Evolutionary conservation across 1,284 basidiomycete genomes (phyloP).

Genomic region (Sporisorium scitamineum): DNA sequence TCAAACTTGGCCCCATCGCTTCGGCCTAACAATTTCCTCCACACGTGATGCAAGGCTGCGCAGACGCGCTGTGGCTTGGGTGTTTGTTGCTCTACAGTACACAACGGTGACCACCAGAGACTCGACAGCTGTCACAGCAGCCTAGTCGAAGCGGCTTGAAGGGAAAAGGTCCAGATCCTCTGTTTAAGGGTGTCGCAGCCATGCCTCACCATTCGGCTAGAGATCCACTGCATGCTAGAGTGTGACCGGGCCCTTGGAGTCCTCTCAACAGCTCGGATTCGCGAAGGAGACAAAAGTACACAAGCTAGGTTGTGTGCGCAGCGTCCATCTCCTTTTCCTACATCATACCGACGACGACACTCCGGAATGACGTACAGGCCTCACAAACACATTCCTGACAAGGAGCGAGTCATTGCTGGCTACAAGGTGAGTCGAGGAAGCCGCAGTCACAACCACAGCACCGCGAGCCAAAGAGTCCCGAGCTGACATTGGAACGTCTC

Average conservation of each 20-base stretch:
- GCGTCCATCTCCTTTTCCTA: not conserved
- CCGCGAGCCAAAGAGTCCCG: not conserved
- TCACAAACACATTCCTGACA: constrained; percentile 47
- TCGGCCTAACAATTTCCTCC: constrained; percentile 10
- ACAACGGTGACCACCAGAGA: not conserved
- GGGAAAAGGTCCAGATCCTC: constrained; percentile 17
- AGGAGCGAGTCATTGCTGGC: constrained; percentile 48
- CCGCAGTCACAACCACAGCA: not conserved
- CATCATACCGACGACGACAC: constrained; percentile 3
- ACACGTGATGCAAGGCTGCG: constrained; percentile 32
- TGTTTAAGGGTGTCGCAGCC: constrained; percentile 3
- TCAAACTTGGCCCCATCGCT: constrained; percentile 1
- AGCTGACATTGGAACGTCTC: not conserved
- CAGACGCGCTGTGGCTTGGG: constrained; percentile 11
- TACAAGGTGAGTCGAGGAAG: constrained; percentile 38
- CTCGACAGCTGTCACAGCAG: constrained; percentile 11
- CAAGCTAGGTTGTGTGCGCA: not conserved
- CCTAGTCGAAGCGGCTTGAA: not conserved
- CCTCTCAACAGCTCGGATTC: not conserved
- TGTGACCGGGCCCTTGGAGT: not conserved
- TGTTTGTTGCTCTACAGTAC: constrained; percentile 4
- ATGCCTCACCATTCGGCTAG: constrained; percentile 9
- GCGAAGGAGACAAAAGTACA: constrained; percentile 11
- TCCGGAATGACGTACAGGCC: constrained; percentile 40
- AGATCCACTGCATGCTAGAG: not conserved